Evolutionary conservation across 148 eudicot genomes (phyloP).

Genomic region (Drosera capensis): DNA sequence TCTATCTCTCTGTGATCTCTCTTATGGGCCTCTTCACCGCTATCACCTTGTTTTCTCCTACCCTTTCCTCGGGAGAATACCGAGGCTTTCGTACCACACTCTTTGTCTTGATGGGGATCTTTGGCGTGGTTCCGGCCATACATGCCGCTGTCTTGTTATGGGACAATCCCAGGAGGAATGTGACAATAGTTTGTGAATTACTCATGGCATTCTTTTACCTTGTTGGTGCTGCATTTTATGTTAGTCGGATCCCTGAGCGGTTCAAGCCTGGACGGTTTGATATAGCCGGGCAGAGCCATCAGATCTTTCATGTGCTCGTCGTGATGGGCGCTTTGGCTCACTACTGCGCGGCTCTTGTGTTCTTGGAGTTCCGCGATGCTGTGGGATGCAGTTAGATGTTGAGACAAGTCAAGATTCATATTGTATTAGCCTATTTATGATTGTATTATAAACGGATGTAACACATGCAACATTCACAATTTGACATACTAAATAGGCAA

Average conservation of each 20-base stretch:
- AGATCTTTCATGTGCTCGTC: conserved; percentile 33
- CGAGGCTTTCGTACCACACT: conserved; percentile 22
- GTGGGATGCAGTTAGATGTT: too few relatives aligned
- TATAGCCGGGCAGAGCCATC: conserved; percentile 39
- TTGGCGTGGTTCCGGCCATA: conserved; percentile 26
- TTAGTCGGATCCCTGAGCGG: conserved; percentile 27
- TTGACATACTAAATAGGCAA: too few relatives aligned
- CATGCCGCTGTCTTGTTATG: conserved; percentile 25
- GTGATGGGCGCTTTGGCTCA: conserved; percentile 40
- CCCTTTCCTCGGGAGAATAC: conserved; percentile 25
- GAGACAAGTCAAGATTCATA: too few relatives aligned
- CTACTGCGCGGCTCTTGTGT: conserved; percentile 23
- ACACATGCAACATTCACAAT: too few relatives aligned
- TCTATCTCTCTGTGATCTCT: conserved; percentile 22
- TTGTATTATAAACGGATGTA: too few relatives aligned
- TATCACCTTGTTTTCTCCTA: conserved; percentile 19
- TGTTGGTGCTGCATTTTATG: conserved; percentile 28
- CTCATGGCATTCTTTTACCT: conserved; percentile 28
- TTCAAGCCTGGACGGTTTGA: conserved; percentile 47
- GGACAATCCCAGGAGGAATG: conserved; percentile 19
- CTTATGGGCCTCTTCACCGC: conserved; percentile 23
- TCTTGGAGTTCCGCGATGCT: too few relatives aligned
- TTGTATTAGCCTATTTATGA: too few relatives aligned
- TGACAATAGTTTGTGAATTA: conserved; percentile 25
- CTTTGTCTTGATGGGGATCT: conserved; percentile 38